Conservation (phyloP, 495 filamentous ascomycete species). For the Penicillium longicatenatum region DNA sequence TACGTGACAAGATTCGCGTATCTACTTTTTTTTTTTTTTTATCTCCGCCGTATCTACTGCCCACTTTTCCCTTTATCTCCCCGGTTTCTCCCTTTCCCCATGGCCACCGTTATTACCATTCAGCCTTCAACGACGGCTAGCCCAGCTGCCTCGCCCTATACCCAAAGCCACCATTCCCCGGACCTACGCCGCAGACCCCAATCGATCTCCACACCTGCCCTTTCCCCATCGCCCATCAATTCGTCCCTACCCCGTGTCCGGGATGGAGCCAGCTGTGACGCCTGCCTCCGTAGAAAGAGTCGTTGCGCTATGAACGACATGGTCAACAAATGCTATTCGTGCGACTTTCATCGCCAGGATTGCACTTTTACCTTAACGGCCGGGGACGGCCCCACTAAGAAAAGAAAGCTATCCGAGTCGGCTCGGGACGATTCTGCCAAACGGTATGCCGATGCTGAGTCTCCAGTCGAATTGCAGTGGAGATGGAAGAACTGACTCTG, state of each 20-base stretch:
- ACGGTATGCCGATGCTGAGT: conserved; percentile 45
- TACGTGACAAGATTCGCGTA: conserved; percentile 20
- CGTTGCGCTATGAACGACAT: conserved; percentile 83
- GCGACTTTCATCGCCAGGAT: conserved; percentile 55
- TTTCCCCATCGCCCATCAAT: conserved; percentile 33
- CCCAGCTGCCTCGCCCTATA: conserved; percentile 25
- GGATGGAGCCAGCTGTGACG: conserved; percentile 67
- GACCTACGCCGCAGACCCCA: conserved; percentile 31
- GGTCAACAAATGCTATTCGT: conserved; percentile 55
- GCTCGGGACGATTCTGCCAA: conserved; percentile 41
- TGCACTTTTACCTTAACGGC: conserved; percentile 50
- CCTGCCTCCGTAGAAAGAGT: conserved; percentile 81
- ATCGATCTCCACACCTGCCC: conserved; percentile 28
- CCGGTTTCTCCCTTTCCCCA: neutral
- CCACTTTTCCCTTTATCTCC: conserved; percentile 6
- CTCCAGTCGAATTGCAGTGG: neutral
- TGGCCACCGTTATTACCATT: conserved; percentile 51
- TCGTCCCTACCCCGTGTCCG: conserved; percentile 35
- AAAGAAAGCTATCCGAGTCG: conserved; percentile 61
- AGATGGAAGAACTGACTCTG: conserved; percentile 5
- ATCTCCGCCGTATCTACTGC: conserved; percentile 5
- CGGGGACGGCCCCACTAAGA: conserved; percentile 66
- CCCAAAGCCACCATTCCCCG: conserved; percentile 30
- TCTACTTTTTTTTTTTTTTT: conserved; percentile 6
- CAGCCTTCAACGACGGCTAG: conserved; percentile 42